A percentile compares a stretch with the other conserved stretches of the same genome.
These are phyloP conservation scores for Pichia scutulata DNA, from an alignment of 805 yeast genomes.

Conservation along the genomic window DNA sequence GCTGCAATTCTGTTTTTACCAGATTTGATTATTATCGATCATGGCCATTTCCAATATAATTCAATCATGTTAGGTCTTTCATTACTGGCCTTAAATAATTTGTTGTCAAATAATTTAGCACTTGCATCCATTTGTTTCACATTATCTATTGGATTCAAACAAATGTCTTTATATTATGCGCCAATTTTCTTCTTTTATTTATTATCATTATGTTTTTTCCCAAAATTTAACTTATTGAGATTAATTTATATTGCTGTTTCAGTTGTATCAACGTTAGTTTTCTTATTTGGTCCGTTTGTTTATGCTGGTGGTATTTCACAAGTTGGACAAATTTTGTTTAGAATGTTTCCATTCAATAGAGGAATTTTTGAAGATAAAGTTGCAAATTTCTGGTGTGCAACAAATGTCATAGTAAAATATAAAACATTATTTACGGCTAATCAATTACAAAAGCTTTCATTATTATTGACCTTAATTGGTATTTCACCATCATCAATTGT, in stretches of 20 bases:
- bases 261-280: conserved; percentile 46
- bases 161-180: conserved; percentile 90
- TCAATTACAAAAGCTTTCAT: conserved; percentile 53
- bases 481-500: conserved; percentile 50
- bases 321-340: conserved; percentile 45
- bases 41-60: conserved; percentile 96
- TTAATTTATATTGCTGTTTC: conserved; percentile 57
- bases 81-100: conserved; percentile 55
- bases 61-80: conserved; percentile 90
- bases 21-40: conserved; percentile 74
- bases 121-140: conserved; percentile 74
- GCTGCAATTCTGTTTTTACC: conserved; percentile 84
- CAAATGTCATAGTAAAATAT: conserved; percentile 71
- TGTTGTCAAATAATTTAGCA: conserved; percentile 55
- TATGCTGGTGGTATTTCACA: conserved; percentile 39
- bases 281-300: conserved; percentile 55
- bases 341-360: conserved; percentile 88
- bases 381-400: conserved; percentile 96
- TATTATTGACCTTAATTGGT: conserved; percentile 42
- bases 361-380: conserved; percentile 97
- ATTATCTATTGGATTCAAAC: conserved; percentile 76
- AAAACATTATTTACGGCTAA: conserved; percentile 43
- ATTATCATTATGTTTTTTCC: conserved; percentile 43
- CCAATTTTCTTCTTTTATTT: conserved; percentile 82
- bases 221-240: conserved; percentile 43